Evolutionary conservation across 208 protist genomes (phyloP).

Genomic region (Trichomonas tenax): DNA sequence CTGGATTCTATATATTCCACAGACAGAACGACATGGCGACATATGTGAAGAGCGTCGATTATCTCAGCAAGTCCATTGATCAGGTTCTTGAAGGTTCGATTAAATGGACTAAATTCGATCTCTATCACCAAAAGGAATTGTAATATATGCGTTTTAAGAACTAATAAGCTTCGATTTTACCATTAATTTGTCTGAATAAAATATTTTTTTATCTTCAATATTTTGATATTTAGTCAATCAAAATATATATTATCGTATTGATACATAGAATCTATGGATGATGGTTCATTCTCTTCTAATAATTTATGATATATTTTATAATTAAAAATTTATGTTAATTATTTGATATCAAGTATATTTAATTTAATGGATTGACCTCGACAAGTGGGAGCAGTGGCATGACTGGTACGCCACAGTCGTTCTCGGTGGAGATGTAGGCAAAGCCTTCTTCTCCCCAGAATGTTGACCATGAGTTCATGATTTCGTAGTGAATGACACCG

Average conservation of each 20-base stretch:
- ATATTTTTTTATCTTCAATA: too few relatives aligned
- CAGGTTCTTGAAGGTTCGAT: background rate
- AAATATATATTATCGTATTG: too few relatives aligned
- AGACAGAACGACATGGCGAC: background rate
- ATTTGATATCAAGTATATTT: background rate
- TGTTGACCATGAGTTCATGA: background rate
- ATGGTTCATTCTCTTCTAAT: too few relatives aligned
- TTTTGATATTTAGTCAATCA: too few relatives aligned
- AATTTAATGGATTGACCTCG: background rate
- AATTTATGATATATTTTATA: too few relatives aligned
- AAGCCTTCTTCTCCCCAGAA: background rate
- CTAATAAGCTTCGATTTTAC: too few relatives aligned
- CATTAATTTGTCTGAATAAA: too few relatives aligned
- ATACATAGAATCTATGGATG: too few relatives aligned
- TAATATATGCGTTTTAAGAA: background rate
- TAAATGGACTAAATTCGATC: background rate
- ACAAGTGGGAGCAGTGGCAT: background rate
- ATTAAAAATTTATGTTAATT: too few relatives aligned
- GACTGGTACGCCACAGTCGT: background rate
- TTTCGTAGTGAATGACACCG: background rate
- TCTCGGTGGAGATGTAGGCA: background rate
- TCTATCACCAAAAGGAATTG: background rate
- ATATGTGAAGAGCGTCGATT: background rate
- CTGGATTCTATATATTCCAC: background rate
- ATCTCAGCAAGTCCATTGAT: background rate